Conservation (phyloP, 148 eudicot species). For the Agrostemma githago region DNA sequence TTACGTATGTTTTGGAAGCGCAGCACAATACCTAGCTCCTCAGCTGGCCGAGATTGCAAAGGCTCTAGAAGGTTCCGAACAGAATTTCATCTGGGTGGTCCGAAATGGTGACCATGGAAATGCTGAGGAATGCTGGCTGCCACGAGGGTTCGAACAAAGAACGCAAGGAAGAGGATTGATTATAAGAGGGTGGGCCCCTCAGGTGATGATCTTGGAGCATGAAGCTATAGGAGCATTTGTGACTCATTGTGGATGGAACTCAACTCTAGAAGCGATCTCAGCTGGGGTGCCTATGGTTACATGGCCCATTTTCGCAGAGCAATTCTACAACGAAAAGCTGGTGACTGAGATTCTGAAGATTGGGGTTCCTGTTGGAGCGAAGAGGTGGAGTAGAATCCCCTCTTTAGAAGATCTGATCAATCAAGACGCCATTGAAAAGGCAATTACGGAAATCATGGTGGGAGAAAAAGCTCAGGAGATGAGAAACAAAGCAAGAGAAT, state of each 20-base stretch:
- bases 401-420: not conserved
- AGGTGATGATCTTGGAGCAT: slow-evolving; percentile 37
- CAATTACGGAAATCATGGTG: slow-evolving; percentile 30
- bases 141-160: slow-evolving; percentile 22
- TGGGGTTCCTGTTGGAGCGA: slow-evolving; percentile 34
- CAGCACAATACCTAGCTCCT: not conserved
- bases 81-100: slow-evolving; percentile 58
- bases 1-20: slow-evolving; percentile 52
- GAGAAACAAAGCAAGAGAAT: slow-evolving; percentile 22
- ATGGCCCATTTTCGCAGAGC: slow-evolving; percentile 39
- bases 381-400: slow-evolving; percentile 8
- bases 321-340: slow-evolving; percentile 33
- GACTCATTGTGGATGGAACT: slow-evolving; percentile 54
- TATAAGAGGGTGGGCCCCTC: slow-evolving; percentile 41
- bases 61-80: slow-evolving; percentile 47
- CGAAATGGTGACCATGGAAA: slow-evolving; percentile 14
- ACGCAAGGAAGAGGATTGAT: slow-evolving; percentile 29
- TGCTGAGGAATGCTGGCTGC: slow-evolving; percentile 35
- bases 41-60: slow-evolving; percentile 47
- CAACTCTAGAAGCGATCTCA: slow-evolving; percentile 33
- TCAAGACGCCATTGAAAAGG: slow-evolving; percentile 21
- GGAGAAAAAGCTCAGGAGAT: slow-evolving; percentile 32
- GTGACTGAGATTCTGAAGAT: slow-evolving; percentile 28
- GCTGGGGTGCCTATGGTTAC: slow-evolving; percentile 41
- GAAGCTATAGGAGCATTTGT: slow-evolving; percentile 33